These are phyloP conservation scores for Talaromyces verruculosus DNA, from an alignment of 2,329 filamentous ascomycete genomes.

Conservation along the genomic window DNA sequence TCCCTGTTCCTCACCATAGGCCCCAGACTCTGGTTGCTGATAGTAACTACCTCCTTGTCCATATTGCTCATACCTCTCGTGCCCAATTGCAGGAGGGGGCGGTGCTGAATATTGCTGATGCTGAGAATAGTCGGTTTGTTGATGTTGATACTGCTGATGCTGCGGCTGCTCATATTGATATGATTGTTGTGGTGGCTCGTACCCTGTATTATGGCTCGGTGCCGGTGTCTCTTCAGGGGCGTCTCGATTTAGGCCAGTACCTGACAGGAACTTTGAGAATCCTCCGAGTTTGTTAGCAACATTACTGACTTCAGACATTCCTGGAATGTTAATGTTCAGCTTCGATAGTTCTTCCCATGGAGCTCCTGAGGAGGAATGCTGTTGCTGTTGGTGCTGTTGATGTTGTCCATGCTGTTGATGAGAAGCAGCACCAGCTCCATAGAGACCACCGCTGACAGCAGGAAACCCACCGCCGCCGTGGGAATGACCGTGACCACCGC, in stretches of 20 bases:
- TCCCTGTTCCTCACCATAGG: constrained; percentile 8
- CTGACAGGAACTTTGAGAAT: constrained; percentile 18
- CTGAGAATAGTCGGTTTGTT: constrained; percentile 14
- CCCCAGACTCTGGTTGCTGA: constrained; percentile 22
- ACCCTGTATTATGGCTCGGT: constrained; percentile 27
- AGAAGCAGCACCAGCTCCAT: constrained; percentile 23
- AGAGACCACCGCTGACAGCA: constrained; percentile 27
- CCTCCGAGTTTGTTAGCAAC: constrained; percentile 21
- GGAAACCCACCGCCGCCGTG: constrained; percentile 33
- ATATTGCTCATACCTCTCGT: constrained; percentile 24
- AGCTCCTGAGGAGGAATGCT: constrained; percentile 26
- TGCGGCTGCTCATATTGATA: constrained; percentile 12
- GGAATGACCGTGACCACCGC: constrained; percentile 39
- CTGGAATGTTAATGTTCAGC: constrained; percentile 40
- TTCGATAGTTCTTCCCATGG: constrained; percentile 35
- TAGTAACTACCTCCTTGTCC: constrained; percentile 20
- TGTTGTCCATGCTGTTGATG: constrained; percentile 30
- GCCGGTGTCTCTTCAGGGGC: constrained; percentile 26
- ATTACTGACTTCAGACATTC: constrained; percentile 41
- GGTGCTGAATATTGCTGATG: not conserved
- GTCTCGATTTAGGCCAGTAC: constrained; percentile 13
- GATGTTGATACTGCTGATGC: constrained; percentile 7
- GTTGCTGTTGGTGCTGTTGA: constrained; percentile 13
- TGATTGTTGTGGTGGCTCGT: constrained; percentile 20
- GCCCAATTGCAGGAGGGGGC: not conserved